phyloP scores from a whole-genome alignment of 2,329 filamentous ascomycete species.

The Akanthomyces lecanii region DNA sequence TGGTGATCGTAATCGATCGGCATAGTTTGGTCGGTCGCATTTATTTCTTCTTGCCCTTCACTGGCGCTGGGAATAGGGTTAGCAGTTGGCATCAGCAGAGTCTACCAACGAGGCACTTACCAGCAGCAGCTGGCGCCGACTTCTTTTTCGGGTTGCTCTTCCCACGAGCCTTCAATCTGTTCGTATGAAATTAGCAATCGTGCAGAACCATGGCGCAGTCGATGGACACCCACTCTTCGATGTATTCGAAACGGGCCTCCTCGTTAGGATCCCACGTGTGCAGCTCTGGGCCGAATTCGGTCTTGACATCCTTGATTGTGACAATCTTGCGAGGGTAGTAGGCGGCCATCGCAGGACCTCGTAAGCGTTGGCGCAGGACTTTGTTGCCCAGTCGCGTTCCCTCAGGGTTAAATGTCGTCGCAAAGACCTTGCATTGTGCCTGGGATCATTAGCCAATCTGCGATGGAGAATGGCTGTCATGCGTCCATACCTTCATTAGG shows the following conservation, averaged over 20 bases:
- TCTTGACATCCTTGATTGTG: constrained; percentile 69
- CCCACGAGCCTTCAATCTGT: constrained; percentile 69
- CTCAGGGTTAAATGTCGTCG: constrained; percentile 84
- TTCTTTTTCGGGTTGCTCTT: constrained; percentile 92
- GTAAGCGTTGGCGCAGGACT: constrained; percentile 80
- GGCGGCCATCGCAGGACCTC: constrained; percentile 73
- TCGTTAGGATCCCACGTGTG: constrained; percentile 71
- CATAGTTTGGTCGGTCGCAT: neutral
- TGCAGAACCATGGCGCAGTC: neutral
- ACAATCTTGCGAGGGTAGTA: constrained; percentile 82
- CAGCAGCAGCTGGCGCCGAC: constrained; percentile 44
- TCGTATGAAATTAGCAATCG: constrained; percentile 27
- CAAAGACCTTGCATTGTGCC: constrained; percentile 90
- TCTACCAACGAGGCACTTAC: neutral
- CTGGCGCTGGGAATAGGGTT: constrained; percentile 21
- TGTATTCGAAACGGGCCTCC: constrained; percentile 72
- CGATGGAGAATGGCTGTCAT: neutral
- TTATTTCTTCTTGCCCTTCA: constrained; percentile 25
- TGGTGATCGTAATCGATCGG: neutral
- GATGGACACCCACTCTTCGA: constrained; percentile 53
- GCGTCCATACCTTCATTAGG: constrained; percentile 66
- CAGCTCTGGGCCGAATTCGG: constrained; percentile 61
- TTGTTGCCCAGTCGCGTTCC: constrained; percentile 82
- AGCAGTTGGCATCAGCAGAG: neutral
- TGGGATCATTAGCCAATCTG: constrained; percentile 33